Base-by-base conservation (phyloP, 2,329 filamentous ascomycete species). In the Didymella arachidicola region DNA sequence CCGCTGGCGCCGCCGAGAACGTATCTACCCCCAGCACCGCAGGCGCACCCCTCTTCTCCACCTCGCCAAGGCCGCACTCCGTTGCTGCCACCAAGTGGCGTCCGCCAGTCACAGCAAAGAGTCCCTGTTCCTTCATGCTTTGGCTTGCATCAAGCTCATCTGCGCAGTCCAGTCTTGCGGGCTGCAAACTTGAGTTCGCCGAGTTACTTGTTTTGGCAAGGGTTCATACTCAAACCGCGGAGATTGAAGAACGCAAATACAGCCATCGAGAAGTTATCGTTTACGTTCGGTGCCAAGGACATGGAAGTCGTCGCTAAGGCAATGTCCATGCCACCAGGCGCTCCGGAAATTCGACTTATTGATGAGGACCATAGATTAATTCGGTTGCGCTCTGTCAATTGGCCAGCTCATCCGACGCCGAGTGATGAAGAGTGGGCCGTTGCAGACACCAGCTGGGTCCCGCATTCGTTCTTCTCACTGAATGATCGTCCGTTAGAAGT, bases 301-400 rank as follows among this genome's bases (percentile, higher is more conserved):
- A 63, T 79, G 26, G n/a, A 38, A 6, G 72, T 63, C 5, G 67
- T 87, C 7, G 73, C 80, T 4, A 66, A 61, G 14, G 71, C 78
- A 38, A 61, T 75, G 8, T 62, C 51, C 39, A 44, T 65, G 18
- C 11, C 52, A 48, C 26, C 64, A 36, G 72, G 78, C 2, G 62
- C 72, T 41, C 71, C 73, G 6, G 47, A 59, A 22, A 66, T 53
- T 41, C 77, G 73, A 53, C 62, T 47, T 26, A 80, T 78, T 67
- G 78, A 74, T 18, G 79, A 86, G 58, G 84, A 85, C 4, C 86
- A 84, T 48, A 75, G 84, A 5, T 83, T 86, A 34, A 88, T 89
- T 69, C 89, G 92, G 16, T 69, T 96, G 22, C 88, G 91, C 10
- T 89, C 90, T 69, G 85, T 89, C 66, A 79, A 80, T 57, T 74